Evolutionary conservation across 129 eudicot species (phyloP).

Genomic region (Smallanthus sonchifolius): DNA sequence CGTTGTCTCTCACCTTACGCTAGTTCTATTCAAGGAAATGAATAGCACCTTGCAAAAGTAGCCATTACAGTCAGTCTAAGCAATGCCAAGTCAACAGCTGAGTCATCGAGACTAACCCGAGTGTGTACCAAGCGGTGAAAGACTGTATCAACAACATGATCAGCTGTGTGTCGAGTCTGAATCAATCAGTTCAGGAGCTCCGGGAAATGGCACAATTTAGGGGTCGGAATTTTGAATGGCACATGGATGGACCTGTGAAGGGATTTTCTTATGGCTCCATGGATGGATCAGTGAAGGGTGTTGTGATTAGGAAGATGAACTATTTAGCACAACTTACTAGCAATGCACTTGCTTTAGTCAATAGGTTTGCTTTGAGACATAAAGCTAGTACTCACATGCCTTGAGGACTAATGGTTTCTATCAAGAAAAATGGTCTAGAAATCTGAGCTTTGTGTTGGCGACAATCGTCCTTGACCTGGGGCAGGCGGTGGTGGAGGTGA

Average conservation of each 20-base stretch:
- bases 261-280: conserved; percentile 51
- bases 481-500: no score
- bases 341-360: conserved; percentile 76
- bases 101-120: conserved; percentile 37
- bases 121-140: conserved; percentile 43
- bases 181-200: conserved; percentile 54
- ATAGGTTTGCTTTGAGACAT: conserved; percentile 58
- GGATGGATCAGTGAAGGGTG: conserved; percentile 58
- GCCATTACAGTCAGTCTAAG: conserved; percentile 60
- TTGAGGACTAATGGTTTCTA: conserved; percentile 2
- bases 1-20: conserved; percentile 55
- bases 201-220: conserved; percentile 26
- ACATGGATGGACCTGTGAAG: conserved; percentile 73
- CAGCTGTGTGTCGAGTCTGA: conserved; percentile 47
- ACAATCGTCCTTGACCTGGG: no score
- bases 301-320: conserved; percentile 38
- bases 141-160: conserved; percentile 68
- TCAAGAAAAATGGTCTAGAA: neutral
- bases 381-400: conserved; percentile 20
- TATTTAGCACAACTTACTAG: conserved; percentile 64
- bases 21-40: conserved; percentile 38
- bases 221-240: conserved; percentile 58
- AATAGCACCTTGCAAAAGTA: conserved; percentile 48
- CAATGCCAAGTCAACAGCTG: conserved; percentile 42
- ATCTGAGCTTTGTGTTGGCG: conserved; percentile 7